phyloP scores from a whole-genome alignment of 345 rosid species.

The Mangifera indica region DNA sequence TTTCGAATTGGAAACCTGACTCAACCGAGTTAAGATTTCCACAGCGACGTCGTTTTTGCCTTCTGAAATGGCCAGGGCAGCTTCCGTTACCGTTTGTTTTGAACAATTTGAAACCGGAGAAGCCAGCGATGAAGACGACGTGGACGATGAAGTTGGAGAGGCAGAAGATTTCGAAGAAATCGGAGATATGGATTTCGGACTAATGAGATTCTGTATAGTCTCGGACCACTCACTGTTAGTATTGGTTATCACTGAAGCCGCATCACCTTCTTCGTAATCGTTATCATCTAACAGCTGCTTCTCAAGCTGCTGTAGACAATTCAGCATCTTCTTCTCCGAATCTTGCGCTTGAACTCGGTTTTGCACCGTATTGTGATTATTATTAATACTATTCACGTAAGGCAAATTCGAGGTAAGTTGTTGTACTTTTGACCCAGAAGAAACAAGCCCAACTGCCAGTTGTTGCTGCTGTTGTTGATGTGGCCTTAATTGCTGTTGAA shows the following conservation, averaged over 20 bases:
- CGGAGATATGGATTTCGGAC: constrained; percentile 43
- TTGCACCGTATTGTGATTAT: constrained; percentile 30
- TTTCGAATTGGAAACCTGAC: constrained; percentile 45
- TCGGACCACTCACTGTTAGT: constrained; percentile 81
- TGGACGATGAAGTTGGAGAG: constrained; percentile 69
- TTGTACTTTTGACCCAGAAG: constrained; percentile 4
- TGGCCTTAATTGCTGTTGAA: constrained; percentile 47
- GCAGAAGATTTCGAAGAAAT: constrained; percentile 53
- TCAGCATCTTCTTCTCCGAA: constrained; percentile 69
- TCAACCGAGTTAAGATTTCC: constrained; percentile 63
- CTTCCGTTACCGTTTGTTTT: constrained; percentile 61
- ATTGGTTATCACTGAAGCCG: constrained; percentile 69
- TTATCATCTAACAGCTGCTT: constrained; percentile 72
- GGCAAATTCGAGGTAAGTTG: constrained; percentile 22
- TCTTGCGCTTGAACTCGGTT: constrained; percentile 34
- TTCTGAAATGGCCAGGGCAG: constrained; percentile 75
- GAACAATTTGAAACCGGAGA: constrained; percentile 50
- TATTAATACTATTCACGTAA: constrained; percentile 22
- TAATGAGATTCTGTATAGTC: constrained; percentile 57
- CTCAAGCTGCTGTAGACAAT: constrained; percentile 74
- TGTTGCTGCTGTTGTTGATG: constrained; percentile 13
- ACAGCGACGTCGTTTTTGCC: constrained; percentile 54
- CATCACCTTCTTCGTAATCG: constrained; percentile 61
- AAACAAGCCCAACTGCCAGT: neutral
- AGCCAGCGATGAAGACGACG: constrained; percentile 60